A percentile compares a stretch with the other conserved stretches of the same genome.
phyloP scores from a whole-genome alignment of 1,284 basidiomycete species.

The Volvariella surrecta region DNA sequence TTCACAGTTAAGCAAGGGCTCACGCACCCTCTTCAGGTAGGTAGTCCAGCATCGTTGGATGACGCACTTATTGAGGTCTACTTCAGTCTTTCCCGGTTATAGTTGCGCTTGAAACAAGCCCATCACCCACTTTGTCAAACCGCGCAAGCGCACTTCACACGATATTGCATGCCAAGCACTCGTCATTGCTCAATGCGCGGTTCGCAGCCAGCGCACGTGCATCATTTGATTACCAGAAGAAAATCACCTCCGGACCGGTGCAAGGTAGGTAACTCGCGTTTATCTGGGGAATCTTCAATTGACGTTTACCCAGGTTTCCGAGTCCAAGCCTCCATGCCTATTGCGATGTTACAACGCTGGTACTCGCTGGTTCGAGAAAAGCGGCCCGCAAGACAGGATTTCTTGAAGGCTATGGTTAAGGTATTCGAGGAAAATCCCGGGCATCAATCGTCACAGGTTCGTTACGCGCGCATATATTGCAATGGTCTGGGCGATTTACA shows the following conservation, averaged over 20 bases:
- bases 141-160: constrained; percentile 79
- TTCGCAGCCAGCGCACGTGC: constrained; percentile 73
- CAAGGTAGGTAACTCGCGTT: constrained; percentile 30
- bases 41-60: constrained; percentile 10
- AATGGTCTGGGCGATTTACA: not conserved
- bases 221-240: constrained; percentile 80
- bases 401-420: constrained; percentile 76
- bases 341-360: constrained; percentile 82
- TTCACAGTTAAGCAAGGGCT: constrained; percentile 94
- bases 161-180: constrained; percentile 83
- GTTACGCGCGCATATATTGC: constrained; percentile 5
- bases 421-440: constrained; percentile 60
- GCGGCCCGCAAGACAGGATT: constrained; percentile 76
- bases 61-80: constrained; percentile 4
- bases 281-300: constrained; percentile 1
- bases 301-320: constrained; percentile 46
- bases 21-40: constrained; percentile 85
- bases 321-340: constrained; percentile 40
- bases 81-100: constrained; percentile 84
- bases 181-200: constrained; percentile 81
- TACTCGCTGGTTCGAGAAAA: constrained; percentile 89
- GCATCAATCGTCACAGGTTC: constrained; percentile 39
- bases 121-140: constrained; percentile 49
- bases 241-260: constrained; percentile 35
- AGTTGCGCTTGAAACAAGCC: constrained; percentile 86